These are phyloP conservation scores for Leccinum griseonigrum DNA, from an alignment of 1,284 basidiomycete species.

Conservation along the genomic window DNA sequence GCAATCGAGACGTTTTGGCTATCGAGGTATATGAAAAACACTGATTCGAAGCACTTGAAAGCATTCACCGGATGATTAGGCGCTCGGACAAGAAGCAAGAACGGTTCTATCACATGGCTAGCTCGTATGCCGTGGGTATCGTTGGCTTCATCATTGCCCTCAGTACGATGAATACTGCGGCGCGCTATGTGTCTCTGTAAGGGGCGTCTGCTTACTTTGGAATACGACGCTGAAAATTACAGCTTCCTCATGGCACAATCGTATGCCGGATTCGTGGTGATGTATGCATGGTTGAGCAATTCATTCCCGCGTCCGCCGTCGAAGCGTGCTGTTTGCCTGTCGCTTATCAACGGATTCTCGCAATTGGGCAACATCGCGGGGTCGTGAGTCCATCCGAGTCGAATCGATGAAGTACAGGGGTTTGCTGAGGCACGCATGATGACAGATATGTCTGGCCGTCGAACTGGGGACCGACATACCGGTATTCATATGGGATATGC, in stretches of 20 bases:
- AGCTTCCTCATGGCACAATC: slow-evolving; percentile 74
- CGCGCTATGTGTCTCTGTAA: slow-evolving; percentile 67
- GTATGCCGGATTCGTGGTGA: slow-evolving; percentile 64
- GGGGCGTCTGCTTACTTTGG: slow-evolving; percentile 21
- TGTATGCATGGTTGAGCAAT: slow-evolving; percentile 67
- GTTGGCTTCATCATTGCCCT: slow-evolving; percentile 74
- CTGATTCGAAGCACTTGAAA: slow-evolving; percentile 13
- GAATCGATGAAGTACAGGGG: background rate
- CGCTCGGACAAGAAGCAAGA: slow-evolving; percentile 43
- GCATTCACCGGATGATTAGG: slow-evolving; percentile 4
- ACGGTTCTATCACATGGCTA: slow-evolving; percentile 63
- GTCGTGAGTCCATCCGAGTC: slow-evolving; percentile 54
- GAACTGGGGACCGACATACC: slow-evolving; percentile 30
- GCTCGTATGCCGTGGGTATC: slow-evolving; percentile 54
- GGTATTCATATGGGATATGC: slow-evolving; percentile 29
- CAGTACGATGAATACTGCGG: slow-evolving; percentile 63
- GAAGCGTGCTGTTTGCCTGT: slow-evolving; percentile 69
- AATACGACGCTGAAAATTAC: slow-evolving; percentile 4
- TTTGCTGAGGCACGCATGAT: background rate
- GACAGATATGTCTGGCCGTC: slow-evolving; percentile 23
- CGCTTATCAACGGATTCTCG: slow-evolving; percentile 68
- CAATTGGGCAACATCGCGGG: slow-evolving; percentile 69
- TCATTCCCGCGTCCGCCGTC: slow-evolving; percentile 65
- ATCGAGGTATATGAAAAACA: slow-evolving; percentile 41
- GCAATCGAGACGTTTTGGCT: slow-evolving; percentile 51